phyloP scores from a whole-genome alignment of 2,329 filamentous ascomycete genomes.

The Chaetothyriales sp. region DNA sequence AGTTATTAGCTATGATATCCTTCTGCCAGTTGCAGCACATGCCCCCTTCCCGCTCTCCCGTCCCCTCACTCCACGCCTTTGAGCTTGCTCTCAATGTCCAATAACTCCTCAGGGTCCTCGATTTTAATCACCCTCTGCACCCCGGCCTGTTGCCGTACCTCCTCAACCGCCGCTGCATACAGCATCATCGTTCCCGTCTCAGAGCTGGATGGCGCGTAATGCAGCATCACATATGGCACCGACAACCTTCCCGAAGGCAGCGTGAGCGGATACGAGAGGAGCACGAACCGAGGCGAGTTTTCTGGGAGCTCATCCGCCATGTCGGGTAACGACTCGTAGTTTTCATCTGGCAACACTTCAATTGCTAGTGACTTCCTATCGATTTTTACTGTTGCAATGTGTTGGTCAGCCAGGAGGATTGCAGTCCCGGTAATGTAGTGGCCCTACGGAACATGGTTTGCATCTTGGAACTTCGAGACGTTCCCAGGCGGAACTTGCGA shows the following conservation, averaged over 20 bases:
- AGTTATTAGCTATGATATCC: background rate
- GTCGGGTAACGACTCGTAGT: conserved; percentile 69
- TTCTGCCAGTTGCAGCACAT: background rate
- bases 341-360: conserved; percentile 62
- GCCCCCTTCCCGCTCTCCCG: background rate
- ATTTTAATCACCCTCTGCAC: conserved; percentile 82
- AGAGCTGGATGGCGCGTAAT: conserved; percentile 86
- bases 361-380: conserved; percentile 86
- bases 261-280: conserved; percentile 82
- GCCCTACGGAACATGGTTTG: conserved; percentile 82
- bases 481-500: conserved; percentile 85
- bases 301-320: conserved; percentile 84
- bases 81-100: conserved; percentile 61
- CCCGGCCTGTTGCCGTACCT: conserved; percentile 87
- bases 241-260: conserved; percentile 67
- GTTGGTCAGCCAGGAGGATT: conserved; percentile 2
- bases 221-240: conserved; percentile 87
- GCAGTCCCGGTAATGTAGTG: background rate
- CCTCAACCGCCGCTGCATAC: conserved; percentile 89
- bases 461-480: conserved; percentile 70
- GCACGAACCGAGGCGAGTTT: conserved; percentile 74
- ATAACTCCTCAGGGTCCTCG: conserved; percentile 63
- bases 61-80: conserved; percentile 25
- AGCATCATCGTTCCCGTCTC: conserved; percentile 80
- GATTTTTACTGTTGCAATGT: conserved; percentile 45